These are phyloP conservation scores for Theobroma cacao DNA, from an alignment of 345 rosid species.

Conservation along the genomic window DNA sequence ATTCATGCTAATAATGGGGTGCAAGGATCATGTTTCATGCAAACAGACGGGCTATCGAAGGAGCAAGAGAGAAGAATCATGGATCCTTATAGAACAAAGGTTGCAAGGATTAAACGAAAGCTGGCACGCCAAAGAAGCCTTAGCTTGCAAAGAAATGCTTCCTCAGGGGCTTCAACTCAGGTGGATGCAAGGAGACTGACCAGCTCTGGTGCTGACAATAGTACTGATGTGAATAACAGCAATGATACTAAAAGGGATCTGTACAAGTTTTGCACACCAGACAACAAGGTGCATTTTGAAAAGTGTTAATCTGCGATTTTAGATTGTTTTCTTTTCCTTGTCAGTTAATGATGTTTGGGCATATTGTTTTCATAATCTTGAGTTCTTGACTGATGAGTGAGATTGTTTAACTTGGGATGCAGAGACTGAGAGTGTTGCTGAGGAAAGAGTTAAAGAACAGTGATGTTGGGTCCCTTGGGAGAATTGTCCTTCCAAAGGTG, in stretches of 20 bases:
- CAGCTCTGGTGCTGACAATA: background rate
- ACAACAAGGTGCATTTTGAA: slow-evolving; percentile 45
- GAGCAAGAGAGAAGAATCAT: slow-evolving; percentile 27
- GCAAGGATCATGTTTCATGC: slow-evolving; percentile 6
- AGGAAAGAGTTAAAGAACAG: slow-evolving; percentile 67
- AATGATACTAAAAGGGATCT: slow-evolving; percentile 22
- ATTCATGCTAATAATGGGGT: background rate
- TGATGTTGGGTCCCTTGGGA: slow-evolving; percentile 80
- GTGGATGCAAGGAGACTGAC: slow-evolving; percentile 29
- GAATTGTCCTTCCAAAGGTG: slow-evolving; percentile 92
- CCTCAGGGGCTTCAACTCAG: slow-evolving; percentile 20
- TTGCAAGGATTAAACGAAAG: slow-evolving; percentile 62
- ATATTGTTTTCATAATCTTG: background rate
- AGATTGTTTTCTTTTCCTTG: background rate
- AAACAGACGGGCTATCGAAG: background rate
- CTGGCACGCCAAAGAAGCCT: slow-evolving; percentile 59
- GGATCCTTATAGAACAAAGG: slow-evolving; percentile 46
- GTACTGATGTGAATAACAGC: background rate
- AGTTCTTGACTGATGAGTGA: background rate
- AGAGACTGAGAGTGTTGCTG: slow-evolving; percentile 61
- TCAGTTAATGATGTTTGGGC: background rate
- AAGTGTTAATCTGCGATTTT: background rate
- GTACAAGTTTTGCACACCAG: slow-evolving; percentile 37
- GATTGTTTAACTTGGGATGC: slow-evolving; percentile 12
- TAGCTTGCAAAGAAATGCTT: slow-evolving; percentile 26